Conservation (phyloP, 2,329 filamentous ascomycete genomes). For the Sphaceloma murrayae region DNA sequence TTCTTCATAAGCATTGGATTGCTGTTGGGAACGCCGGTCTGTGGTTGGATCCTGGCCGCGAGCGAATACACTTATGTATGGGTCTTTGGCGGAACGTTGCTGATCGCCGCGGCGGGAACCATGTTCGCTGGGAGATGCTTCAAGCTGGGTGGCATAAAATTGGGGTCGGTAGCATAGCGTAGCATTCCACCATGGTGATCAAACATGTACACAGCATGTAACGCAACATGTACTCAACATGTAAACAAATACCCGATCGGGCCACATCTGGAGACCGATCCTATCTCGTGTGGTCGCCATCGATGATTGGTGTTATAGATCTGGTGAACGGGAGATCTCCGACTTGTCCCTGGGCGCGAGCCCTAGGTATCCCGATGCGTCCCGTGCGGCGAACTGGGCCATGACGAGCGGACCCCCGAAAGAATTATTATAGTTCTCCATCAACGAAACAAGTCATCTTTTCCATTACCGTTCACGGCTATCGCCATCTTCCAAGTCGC, state of each 20-base stretch:
- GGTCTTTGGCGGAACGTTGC: constrained; percentile 33
- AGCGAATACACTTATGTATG: constrained; percentile 37
- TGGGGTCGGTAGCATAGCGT: neutral
- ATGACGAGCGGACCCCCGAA: neutral
- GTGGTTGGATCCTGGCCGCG: constrained; percentile 43
- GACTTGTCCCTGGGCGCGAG: neutral
- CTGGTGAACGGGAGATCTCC: neutral
- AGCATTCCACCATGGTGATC: too few relatives aligned
- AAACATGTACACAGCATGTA: too few relatives aligned
- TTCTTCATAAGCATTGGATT: constrained; percentile 42
- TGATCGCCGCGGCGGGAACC: neutral
- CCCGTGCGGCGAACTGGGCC: constrained; percentile 6
- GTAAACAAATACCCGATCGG: too few relatives aligned
- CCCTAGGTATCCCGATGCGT: neutral
- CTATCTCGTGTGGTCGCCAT: too few relatives aligned
- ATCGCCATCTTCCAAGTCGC: neutral
- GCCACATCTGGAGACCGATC: too few relatives aligned
- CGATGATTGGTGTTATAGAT: neutral
- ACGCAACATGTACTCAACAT: too few relatives aligned
- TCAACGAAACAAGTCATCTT: too few relatives aligned
- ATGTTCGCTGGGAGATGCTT: constrained; percentile 5
- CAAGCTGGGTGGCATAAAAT: neutral
- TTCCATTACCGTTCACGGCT: neutral
- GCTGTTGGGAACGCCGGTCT: constrained; percentile 48
- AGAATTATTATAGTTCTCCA: constrained; percentile 2